Base-by-base conservation (phyloP, 495 filamentous ascomycete genomes). In the Hypoxylon cercidicola region DNA sequence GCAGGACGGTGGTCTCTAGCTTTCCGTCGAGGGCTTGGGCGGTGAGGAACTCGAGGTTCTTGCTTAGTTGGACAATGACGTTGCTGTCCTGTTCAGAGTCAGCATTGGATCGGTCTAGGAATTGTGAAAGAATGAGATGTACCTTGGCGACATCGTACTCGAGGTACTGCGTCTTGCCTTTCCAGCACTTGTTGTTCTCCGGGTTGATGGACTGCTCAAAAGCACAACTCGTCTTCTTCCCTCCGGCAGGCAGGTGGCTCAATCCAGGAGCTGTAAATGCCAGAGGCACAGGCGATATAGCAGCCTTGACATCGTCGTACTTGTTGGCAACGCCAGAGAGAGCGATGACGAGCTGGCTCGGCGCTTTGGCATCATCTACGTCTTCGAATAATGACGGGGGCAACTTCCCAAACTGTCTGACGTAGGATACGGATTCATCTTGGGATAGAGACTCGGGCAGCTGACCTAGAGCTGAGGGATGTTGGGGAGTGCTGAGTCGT, bases 261-360 rank as follows among this genome's bases (percentile, higher is more conserved):
- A 69, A 11, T 66, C 66, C 59, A 73, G 78, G 45, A 75, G 81
- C 25, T 68, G 74, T 69, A 65, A 86, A 85, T 0, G 77, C 71
- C 13, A 77, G 73, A n/a, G 74, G 60, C 18, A 75, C 68, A 37
- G 60, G 59, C 28, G 71, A 49, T 51, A 80, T 40, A 51, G 69
- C 66, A 19, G 72, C 61, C 68, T 66, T 74, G 18, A 80, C 30
- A 19, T 68, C 52, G 46, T 64, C 47, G 40, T 72, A 53, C 1
- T 78, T 70, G 40, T 75, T 55, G 3, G 67, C n/a, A 7, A 78
- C 49, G 44, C 82, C 82, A 60, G 84, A 81, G 25, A 86, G 71
- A 41, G 84, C 68, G 50, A 86, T 70, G 10, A 85, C 72, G 11
- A 86, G 74, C 69, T 86, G 82, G 46, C 72, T 68, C 39, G 78